Base-by-base conservation (phyloP, 495 filamentous ascomycete species). In the Sabuloglossum arenarium region DNA sequence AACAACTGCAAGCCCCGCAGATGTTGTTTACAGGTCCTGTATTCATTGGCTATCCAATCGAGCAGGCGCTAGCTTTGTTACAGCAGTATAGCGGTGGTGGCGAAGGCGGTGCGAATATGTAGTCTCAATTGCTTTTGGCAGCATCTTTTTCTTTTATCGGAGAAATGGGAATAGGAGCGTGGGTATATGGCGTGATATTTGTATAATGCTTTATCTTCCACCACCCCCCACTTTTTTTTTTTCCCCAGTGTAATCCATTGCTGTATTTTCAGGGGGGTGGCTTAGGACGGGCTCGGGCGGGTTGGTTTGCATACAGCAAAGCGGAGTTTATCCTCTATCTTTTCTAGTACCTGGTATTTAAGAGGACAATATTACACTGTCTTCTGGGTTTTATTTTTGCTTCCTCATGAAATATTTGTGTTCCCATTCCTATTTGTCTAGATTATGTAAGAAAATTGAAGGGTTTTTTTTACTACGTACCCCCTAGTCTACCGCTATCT, bases 11-110 rank as follows among this genome's bases (percentile, higher is more conserved):
- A 6, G 29, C 19, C n/a, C 28, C 45, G 0, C 79, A 80, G 60
- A 76, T 93, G 72, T 69, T 86, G 0, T 91, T 93, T 58, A 89
- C 82, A 24, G 88, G 88, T 0, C 87, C 88, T 0, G 86, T 94
- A 1, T 94, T 95, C 62, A 84, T 94, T 59, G 88, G 87, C 0
- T 94, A 91, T 63, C 76, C 83, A 0, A 74, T 86, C 34, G 86
- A 91, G 57, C 81, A 91, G 64, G 80, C 85, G 19, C 76, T 84
- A 21, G 68, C 70, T 23, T 69, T 94, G 32, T 72, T 94, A 71
- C 77, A 81, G 58, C 75, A 81, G 43, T 74, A 67, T 27, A 42
- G 31, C n/a, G 51, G 32, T 24, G 25, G 1, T 23, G 28, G 23
- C 29, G 29, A 11, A 23, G 28, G 28, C 8, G 47, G 24, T n/a